Percentiles rank a stretch among this genome's conserved stretches.
These are phyloP conservation scores for Talaromyces sp. DNA, from an alignment of 2,329 filamentous ascomycete genomes.

Conservation along the genomic window DNA sequence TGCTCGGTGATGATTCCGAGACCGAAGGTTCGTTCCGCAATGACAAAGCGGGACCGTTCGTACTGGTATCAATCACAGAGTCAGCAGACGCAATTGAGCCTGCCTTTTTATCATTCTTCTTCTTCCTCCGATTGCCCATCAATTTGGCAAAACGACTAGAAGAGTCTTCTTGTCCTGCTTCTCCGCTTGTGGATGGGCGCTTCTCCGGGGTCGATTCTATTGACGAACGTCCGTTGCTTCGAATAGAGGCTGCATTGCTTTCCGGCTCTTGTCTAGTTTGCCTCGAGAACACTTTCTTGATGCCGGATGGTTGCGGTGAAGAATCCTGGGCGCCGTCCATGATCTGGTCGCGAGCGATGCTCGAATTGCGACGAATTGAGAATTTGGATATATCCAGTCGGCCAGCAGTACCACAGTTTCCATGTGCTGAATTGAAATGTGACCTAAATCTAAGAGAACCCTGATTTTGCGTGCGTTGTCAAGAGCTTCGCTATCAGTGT, in stretches of 20 bases:
- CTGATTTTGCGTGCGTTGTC: neutral
- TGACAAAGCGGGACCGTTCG: slow-evolving; percentile 8
- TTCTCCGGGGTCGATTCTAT: slow-evolving; percentile 38
- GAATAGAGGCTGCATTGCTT: slow-evolving; percentile 28
- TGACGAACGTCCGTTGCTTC: slow-evolving; percentile 37
- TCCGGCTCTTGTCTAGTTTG: slow-evolving; percentile 36
- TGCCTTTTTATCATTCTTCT: slow-evolving; percentile 35
- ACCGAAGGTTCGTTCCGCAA: slow-evolving; percentile 27
- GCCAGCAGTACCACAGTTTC: neutral
- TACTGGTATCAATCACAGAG: neutral
- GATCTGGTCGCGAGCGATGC: neutral
- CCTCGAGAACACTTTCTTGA: slow-evolving; percentile 35
- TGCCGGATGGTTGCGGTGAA: slow-evolving; percentile 28
- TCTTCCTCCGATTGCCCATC: slow-evolving; percentile 43
- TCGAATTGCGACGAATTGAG: neutral
- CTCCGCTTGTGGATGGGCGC: slow-evolving; percentile 37
- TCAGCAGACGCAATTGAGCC: slow-evolving; percentile 13
- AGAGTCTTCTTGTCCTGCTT: slow-evolving; percentile 29
- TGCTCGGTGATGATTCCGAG: slow-evolving; percentile 25
- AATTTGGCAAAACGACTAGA: slow-evolving; percentile 51
- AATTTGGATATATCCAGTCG: neutral
- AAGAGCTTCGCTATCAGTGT: neutral
- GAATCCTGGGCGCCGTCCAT: slow-evolving; percentile 35
- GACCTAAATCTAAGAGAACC: neutral
- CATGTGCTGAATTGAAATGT: neutral